Evolutionary conservation across 2,329 filamentous ascomycete species (phyloP).

Genomic region (Penicillium psychrosexuale): DNA sequence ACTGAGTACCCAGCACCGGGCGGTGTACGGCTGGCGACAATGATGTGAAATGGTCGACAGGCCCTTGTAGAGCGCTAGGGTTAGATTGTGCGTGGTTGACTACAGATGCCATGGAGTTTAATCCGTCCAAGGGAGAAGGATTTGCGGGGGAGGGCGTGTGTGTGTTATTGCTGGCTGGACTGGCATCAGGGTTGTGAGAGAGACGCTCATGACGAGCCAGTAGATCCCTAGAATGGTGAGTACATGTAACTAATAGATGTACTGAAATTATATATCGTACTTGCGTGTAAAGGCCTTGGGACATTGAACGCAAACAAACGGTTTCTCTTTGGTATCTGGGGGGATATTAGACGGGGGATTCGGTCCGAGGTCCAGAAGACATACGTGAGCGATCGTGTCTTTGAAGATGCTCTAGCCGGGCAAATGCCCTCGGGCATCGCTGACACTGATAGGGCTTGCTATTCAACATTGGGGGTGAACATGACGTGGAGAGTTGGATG

Average conservation of each 20-base stretch:
- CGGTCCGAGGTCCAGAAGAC: neutral
- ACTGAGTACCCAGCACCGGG: slow-evolving; percentile 10
- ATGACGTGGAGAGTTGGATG: neutral
- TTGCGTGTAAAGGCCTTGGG: slow-evolving; percentile 37
- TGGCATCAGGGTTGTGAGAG: slow-evolving; percentile 20
- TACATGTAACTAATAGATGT: neutral
- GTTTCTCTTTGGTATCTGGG: slow-evolving; percentile 37
- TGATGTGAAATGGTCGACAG: slow-evolving; percentile 12
- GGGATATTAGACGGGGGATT: slow-evolving; percentile 7
- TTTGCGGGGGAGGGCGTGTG: slow-evolving; percentile 20
- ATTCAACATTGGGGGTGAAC: slow-evolving; percentile 9
- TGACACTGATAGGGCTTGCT: slow-evolving; percentile 30
- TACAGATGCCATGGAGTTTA: slow-evolving; percentile 30
- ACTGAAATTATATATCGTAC: slow-evolving; percentile 13
- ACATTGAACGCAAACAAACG: slow-evolving; percentile 30
- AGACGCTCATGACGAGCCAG: slow-evolving; percentile 33
- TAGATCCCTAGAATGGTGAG: slow-evolving; percentile 27
- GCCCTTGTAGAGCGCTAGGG: slow-evolving; percentile 5
- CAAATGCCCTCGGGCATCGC: slow-evolving; percentile 31
- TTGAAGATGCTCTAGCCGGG: slow-evolving; percentile 36
- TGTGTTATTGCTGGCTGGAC: slow-evolving; percentile 12
- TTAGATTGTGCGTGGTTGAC: slow-evolving; percentile 22
- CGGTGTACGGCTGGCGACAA: slow-evolving; percentile 11
- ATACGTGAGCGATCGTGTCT: slow-evolving; percentile 37
- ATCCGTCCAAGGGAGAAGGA: slow-evolving; percentile 23